A percentile compares a stretch with the other conserved stretches of the same genome.
Conservation (phyloP, 2,329 filamentous ascomycete species). For the Diaporthe velutina region DNA sequence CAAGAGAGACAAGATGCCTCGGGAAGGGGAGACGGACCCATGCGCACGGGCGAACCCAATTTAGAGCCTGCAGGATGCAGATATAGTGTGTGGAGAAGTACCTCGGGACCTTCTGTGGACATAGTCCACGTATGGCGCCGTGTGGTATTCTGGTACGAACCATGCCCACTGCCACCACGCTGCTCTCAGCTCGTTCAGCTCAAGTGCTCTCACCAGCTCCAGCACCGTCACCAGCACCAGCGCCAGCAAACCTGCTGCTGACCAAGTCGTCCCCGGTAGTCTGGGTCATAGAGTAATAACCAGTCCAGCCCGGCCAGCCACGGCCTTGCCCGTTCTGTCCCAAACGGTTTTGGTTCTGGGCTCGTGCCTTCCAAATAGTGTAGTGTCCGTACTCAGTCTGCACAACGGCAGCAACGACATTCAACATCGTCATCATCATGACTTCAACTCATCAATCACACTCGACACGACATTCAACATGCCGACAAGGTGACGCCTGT, state of each 20-base stretch:
- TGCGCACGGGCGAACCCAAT: conserved; percentile 27
- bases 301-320: not conserved
- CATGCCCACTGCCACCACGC: not conserved
- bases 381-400: too few species aligned
- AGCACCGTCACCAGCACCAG: not conserved
- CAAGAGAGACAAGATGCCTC: not conserved
- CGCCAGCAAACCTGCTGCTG: not conserved
- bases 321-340: conserved; percentile 5
- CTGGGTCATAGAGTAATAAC: conserved; percentile 8
- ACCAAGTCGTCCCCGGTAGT: not conserved
- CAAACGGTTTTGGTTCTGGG: not conserved
- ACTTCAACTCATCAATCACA: conserved; percentile 1
- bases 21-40: conserved; percentile 23
- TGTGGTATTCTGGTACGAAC: not conserved
- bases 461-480: not conserved
- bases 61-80: conserved; percentile 28
- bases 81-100: conserved; percentile 16
- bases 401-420: not conserved
- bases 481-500: conserved; percentile 7
- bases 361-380: not conserved
- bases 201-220: not conserved
- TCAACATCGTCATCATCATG: not conserved
- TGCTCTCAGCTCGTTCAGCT: not conserved
- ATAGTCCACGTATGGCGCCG: not conserved
- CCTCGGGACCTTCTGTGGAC: not conserved